phyloP scores from a whole-genome alignment of 768 basidiomycete species.

The Pluteus cervinus region DNA sequence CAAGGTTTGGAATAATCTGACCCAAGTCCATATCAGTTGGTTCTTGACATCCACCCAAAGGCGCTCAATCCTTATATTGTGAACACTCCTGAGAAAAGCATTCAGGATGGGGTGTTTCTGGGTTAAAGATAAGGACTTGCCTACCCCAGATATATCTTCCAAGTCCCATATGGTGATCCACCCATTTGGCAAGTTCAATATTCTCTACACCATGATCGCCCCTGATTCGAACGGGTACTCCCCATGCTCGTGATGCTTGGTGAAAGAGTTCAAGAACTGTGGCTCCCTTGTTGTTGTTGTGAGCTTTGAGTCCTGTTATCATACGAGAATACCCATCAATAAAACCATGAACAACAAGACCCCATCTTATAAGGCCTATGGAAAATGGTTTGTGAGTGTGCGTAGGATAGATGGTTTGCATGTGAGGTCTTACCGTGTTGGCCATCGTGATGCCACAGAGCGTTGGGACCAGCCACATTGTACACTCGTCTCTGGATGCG shows the following conservation, averaged over 20 bases:
- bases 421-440: slow-evolving; percentile 27
- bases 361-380: slow-evolving; percentile 28
- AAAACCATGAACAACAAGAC: slow-evolving; percentile 33
- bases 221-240: slow-evolving; percentile 25
- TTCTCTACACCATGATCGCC: slow-evolving; percentile 30
- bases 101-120: too few species aligned
- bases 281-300: slow-evolving; percentile 31
- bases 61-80: slow-evolving; percentile 25
- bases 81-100: slow-evolving; percentile 8
- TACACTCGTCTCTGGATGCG: slow-evolving; percentile 14
- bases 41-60: slow-evolving; percentile 30
- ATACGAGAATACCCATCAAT: slow-evolving; percentile 35
- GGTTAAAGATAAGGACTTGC: slow-evolving; percentile 7
- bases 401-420: slow-evolving; percentile 28
- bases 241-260: slow-evolving; percentile 13
- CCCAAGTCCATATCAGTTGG: slow-evolving; percentile 26
- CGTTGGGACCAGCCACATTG: slow-evolving; percentile 22
- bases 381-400: slow-evolving; percentile 19
- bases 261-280: slow-evolving; percentile 34
- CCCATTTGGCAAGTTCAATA: slow-evolving; percentile 20
- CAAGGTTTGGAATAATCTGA: slow-evolving; percentile 21
- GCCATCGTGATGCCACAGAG: slow-evolving; percentile 30
- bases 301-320: slow-evolving; percentile 25
- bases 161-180: slow-evolving; percentile 17
- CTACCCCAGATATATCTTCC: slow-evolving; percentile 21